A percentile compares a stretch with the other conserved stretches of the same genome.
phyloP scores from a whole-genome alignment of 192 early-diverging fungal species.

The Podochytrium sp. region DNA sequence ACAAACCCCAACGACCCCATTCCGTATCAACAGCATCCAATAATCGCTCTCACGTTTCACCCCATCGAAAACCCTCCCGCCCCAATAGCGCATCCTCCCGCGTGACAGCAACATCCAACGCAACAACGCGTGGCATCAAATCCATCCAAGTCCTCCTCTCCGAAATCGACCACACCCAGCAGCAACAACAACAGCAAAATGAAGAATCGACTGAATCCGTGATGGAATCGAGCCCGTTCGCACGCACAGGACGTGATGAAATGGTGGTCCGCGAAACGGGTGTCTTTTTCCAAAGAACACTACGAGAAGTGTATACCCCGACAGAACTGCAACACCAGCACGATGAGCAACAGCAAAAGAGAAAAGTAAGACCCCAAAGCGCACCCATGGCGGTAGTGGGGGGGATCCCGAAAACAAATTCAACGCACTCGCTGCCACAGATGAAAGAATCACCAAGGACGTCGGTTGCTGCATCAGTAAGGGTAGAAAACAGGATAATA shows the following conservation, averaged over 20 bases:
- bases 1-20: background rate
- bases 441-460: background rate
- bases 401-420: too few relatives aligned
- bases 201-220: background rate
- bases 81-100: slow-evolving; percentile 18
- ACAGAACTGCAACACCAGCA: too few relatives aligned
- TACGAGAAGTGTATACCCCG: background rate
- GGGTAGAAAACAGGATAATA: background rate
- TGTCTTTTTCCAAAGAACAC: background rate
- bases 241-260: background rate
- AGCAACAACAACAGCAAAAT: background rate
- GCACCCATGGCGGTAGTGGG: too few relatives aligned
- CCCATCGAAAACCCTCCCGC: background rate
- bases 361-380: too few relatives aligned
- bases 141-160: slow-evolving; percentile 19
- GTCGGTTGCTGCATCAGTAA: too few relatives aligned
- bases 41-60: too few relatives aligned
- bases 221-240: background rate
- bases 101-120: background rate
- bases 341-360: too few relatives aligned
- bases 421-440: background rate
- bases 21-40: too few relatives aligned
- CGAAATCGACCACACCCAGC: slow-evolving; percentile 1
- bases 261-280: background rate
- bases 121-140: slow-evolving; percentile 19